Percentiles rank a stretch among this genome's conserved stretches.
phyloP scores from a whole-genome alignment of 331 rosid genomes.

The Erythrophleum ivorense region DNA sequence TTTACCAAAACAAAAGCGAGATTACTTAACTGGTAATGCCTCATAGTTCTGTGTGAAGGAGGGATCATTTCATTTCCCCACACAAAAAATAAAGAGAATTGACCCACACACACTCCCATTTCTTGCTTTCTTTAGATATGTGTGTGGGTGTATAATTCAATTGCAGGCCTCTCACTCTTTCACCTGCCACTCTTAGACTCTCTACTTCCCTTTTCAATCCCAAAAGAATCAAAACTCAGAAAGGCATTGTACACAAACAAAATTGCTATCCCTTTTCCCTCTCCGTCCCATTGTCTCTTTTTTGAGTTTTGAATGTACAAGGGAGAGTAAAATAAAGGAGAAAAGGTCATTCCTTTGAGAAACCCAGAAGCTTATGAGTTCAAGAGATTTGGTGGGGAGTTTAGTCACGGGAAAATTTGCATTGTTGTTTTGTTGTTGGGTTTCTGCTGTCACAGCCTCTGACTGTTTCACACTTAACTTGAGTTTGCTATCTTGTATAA shows the following conservation, averaged over 20 bases:
- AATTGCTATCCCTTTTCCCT: background rate
- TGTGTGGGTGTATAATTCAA: too few relatives aligned
- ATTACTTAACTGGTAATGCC: too few relatives aligned
- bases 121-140: too few relatives aligned
- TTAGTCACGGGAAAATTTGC: slow-evolving; percentile 32
- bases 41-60: too few relatives aligned
- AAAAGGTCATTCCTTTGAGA: slow-evolving; percentile 33
- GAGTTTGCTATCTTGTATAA: too few relatives aligned
- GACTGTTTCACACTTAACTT: background rate
- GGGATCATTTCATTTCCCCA: too few relatives aligned
- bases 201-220: background rate
- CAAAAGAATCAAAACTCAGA: slow-evolving; percentile 33
- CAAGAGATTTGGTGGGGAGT: slow-evolving; percentile 44
- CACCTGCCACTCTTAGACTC: background rate
- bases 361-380: slow-evolving; percentile 14
- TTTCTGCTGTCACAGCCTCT: slow-evolving; percentile 59
- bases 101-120: too few relatives aligned
- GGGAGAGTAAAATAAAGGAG: slow-evolving; percentile 15
- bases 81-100: too few relatives aligned
- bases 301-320: slow-evolving; percentile 10
- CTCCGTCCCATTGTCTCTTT: background rate
- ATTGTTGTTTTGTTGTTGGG: slow-evolving; percentile 56
- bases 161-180: background rate
- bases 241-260: slow-evolving; percentile 25
- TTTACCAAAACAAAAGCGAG: too few relatives aligned